Base-by-base conservation (phyloP, 352 stramenopile species). In the Pythium scleroteichum region DNA sequence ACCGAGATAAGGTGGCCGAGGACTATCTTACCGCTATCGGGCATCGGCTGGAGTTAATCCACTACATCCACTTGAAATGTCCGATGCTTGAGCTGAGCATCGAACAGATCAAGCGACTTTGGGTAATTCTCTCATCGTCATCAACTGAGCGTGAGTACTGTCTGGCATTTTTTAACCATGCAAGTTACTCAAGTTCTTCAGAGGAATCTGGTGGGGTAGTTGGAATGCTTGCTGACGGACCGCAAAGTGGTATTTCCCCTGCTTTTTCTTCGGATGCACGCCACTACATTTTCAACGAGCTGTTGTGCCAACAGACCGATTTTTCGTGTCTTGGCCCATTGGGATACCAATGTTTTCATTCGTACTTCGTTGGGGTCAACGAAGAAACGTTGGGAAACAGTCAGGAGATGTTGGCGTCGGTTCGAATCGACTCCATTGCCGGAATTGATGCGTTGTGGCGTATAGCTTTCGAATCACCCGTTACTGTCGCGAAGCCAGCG, bases 301-400 rank as follows among this genome's bases (percentile, higher is more conserved):
- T 95, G 9, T 57, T 95, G 49, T 94, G 87, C 61, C 68, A 83
- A 41, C 83, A 89, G 60, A 94, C 85, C 5, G 80, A 92, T 63
- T 92, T 91, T 22, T 55, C 64, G 45, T 85, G 77, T 5, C 70
- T 96, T 40, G 84, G 85, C 4, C 78, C 69, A 14, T 72, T 91
- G 53, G 87, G 87, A 1, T 96, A 95, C 63, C 85, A 88, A 50
- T 96, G 87, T 48, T 96, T 96, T 26, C 83, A 94, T 59, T 92
- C 84, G 13, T 96, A 92, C 40, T 96, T 96, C 58, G 74, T 92
- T 12, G 79, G 72, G 0, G 41, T 96, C 38, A 96, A 96, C 57
- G 67, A 77, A 14, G 39, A 64, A 10, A 17, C 39, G 6, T 24
- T 62, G 12, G 19, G 35, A 14, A 50, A 22, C 20, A 50, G 32